phyloP scores from a whole-genome alignment of 169 alveolate genomes.

The Babesia bovis region DNA sequence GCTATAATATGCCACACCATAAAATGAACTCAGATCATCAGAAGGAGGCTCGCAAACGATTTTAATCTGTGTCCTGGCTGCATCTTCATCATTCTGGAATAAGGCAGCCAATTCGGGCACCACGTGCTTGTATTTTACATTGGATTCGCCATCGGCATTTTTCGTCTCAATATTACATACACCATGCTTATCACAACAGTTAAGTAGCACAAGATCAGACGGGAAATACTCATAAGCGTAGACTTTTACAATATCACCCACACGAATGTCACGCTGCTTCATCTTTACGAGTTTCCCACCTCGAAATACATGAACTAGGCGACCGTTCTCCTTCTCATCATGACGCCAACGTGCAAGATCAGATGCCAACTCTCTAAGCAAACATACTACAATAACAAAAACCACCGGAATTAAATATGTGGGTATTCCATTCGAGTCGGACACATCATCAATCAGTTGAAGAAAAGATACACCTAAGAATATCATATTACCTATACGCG shows the following conservation, averaged over 20 bases:
- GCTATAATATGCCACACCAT: slow-evolving; percentile 52
- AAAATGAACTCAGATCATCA: slow-evolving; percentile 57
- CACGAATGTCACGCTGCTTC: slow-evolving; percentile 84
- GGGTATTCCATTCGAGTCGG: slow-evolving; percentile 90
- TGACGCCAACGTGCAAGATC: slow-evolving; percentile 87
- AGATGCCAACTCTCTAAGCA: slow-evolving; percentile 90
- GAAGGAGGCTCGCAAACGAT: slow-evolving; percentile 68
- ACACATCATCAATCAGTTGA: slow-evolving; percentile 81
- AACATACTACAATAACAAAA: slow-evolving; percentile 89
- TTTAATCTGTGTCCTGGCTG: slow-evolving; percentile 61
- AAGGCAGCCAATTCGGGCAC: slow-evolving; percentile 68
- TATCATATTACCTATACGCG: slow-evolving; percentile 85
- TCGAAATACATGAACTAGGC: slow-evolving; percentile 77
- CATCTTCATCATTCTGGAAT: slow-evolving; percentile 68
- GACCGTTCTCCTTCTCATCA: slow-evolving; percentile 88
- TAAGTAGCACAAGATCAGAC: slow-evolving; percentile 89
- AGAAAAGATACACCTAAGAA: slow-evolving; percentile 86
- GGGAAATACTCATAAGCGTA: slow-evolving; percentile 89
- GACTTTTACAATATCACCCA: slow-evolving; percentile 91
- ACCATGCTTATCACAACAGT: slow-evolving; percentile 89
- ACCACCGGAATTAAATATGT: slow-evolving; percentile 87
- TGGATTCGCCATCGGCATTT: slow-evolving; percentile 93
- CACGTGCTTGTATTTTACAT: slow-evolving; percentile 86
- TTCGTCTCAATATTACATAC: slow-evolving; percentile 85
- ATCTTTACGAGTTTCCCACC: slow-evolving; percentile 70